These are phyloP conservation scores for Fusarium mexicanum DNA, from an alignment of 2,329 filamentous ascomycete genomes.

Conservation along the genomic window DNA sequence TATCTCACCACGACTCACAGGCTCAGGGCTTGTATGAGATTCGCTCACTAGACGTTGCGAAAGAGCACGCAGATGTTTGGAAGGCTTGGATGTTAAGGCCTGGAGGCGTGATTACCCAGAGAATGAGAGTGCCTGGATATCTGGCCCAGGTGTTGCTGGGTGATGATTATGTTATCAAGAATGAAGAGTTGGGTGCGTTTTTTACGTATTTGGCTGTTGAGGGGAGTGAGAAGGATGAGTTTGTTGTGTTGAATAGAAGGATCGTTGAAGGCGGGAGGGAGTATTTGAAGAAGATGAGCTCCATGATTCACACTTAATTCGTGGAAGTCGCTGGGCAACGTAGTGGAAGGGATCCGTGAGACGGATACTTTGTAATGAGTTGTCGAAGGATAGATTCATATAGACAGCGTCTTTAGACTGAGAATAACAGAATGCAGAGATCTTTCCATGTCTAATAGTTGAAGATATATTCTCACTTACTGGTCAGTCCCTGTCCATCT, in stretches of 20 bases:
- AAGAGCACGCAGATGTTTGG: slow-evolving; percentile 19
- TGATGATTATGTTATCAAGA: slow-evolving; percentile 26
- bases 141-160: slow-evolving; percentile 4
- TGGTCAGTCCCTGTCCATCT: too few relatives aligned
- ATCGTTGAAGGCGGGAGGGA: slow-evolving; percentile 22
- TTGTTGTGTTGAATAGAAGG: slow-evolving; percentile 17
- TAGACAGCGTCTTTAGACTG: too few relatives aligned
- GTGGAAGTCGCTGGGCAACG: too few relatives aligned
- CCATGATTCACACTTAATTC: too few relatives aligned
- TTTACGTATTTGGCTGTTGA: slow-evolving; percentile 33
- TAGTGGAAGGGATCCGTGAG: too few relatives aligned
- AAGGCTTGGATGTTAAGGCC: slow-evolving; percentile 31
- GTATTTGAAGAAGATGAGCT: background rate
- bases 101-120: slow-evolving; percentile 18
- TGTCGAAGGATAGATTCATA: too few relatives aligned
- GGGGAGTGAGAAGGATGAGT: slow-evolving; percentile 1
- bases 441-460: too few relatives aligned
- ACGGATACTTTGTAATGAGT: too few relatives aligned
- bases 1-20: background rate
- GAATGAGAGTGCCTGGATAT: background rate
- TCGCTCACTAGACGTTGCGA: slow-evolving; percentile 9
- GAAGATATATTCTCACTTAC: too few relatives aligned
- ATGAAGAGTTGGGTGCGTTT: slow-evolving; percentile 32
- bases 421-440: too few relatives aligned
- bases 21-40: slow-evolving; percentile 28